These are phyloP conservation scores for Phaeolepiota aurea DNA, from an alignment of 768 basidiomycete species.

Conservation along the genomic window DNA sequence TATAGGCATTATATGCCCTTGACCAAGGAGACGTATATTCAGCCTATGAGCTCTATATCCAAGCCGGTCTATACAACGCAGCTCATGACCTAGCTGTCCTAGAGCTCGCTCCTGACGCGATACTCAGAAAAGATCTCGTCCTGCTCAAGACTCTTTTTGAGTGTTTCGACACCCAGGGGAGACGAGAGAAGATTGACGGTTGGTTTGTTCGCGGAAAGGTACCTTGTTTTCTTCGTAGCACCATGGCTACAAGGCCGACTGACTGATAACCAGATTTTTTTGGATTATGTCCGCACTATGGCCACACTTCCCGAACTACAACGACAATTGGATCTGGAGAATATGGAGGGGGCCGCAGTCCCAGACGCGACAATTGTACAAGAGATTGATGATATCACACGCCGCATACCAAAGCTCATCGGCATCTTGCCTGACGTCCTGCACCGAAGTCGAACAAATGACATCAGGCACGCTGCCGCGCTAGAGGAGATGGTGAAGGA, in stretches of 20 bases:
- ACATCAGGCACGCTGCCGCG: conserved; percentile 63
- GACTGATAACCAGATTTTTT: conserved; percentile 37
- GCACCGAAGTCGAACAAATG: conserved; percentile 33
- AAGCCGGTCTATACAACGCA: conserved; percentile 58
- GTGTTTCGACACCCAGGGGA: conserved; percentile 41
- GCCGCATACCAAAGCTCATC: conserved; percentile 57
- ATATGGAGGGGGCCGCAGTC: conserved; percentile 23
- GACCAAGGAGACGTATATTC: conserved; percentile 53
- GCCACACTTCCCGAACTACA: conserved; percentile 49
- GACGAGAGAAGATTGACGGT: conserved; percentile 42
- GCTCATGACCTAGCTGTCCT: conserved; percentile 81
- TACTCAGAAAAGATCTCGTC: conserved; percentile 57
- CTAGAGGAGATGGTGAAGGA: conserved; percentile 64
- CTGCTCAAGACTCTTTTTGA: conserved; percentile 65
- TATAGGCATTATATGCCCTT: conserved; percentile 60
- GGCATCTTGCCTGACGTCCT: conserved; percentile 62
- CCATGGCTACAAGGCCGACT: background rate
- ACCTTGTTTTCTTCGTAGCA: conserved; percentile 9
- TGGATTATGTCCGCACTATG: conserved; percentile 67
- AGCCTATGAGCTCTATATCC: conserved; percentile 71
- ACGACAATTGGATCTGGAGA: conserved; percentile 25
- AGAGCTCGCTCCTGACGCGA: conserved; percentile 84
- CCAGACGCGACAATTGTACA: conserved; percentile 37
- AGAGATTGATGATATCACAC: conserved; percentile 54
- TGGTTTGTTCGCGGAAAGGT: conserved; percentile 89